phyloP scores from a whole-genome alignment of 495 filamentous ascomycete genomes.

The Penicillium paxilli region DNA sequence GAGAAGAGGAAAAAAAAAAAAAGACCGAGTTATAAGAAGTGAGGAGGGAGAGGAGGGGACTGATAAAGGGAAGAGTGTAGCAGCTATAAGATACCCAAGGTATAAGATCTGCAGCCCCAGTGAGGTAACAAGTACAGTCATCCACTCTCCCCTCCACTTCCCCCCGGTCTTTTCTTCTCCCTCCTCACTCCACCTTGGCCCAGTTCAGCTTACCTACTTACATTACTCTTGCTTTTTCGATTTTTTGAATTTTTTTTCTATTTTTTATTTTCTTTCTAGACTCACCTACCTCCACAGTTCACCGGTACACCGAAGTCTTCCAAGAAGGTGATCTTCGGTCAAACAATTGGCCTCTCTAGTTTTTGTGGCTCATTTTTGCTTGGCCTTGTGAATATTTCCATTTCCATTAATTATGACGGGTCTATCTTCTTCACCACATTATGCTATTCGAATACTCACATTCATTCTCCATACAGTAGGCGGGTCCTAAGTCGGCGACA shows the following conservation, averaged over 20 bases:
- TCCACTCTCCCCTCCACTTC: not conserved
- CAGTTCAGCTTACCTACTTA: no score
- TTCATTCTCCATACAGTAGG: no score
- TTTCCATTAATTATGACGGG: not conserved
- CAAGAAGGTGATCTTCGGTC: slow-evolving; percentile 7
- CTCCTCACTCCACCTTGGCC: no score
- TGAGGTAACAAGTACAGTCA: slow-evolving; percentile 28
- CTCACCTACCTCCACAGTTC: slow-evolving; percentile 10
- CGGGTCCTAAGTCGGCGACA: slow-evolving; percentile 7
- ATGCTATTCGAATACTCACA: no score
- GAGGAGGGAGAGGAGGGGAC: slow-evolving; percentile 7
- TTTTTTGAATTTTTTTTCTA: no score
- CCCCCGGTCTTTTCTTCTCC: not conserved
- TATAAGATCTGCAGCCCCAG: slow-evolving; percentile 14
- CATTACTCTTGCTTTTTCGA: no score
- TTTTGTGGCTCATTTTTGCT: not conserved
- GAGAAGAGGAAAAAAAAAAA: slow-evolving; percentile 13
- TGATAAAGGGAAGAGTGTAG: slow-evolving; percentile 15
- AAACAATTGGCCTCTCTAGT: not conserved
- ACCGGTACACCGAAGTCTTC: slow-evolving; percentile 23
- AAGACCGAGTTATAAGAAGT: no score
- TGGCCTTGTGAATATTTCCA: not conserved
- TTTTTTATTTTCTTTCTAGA: no score
- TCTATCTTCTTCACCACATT: not conserved
- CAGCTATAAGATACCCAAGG: slow-evolving; percentile 8